These are phyloP conservation scores for Didymella pinodella DNA, from an alignment of 2,329 filamentous ascomycete species.

Conservation along the genomic window DNA sequence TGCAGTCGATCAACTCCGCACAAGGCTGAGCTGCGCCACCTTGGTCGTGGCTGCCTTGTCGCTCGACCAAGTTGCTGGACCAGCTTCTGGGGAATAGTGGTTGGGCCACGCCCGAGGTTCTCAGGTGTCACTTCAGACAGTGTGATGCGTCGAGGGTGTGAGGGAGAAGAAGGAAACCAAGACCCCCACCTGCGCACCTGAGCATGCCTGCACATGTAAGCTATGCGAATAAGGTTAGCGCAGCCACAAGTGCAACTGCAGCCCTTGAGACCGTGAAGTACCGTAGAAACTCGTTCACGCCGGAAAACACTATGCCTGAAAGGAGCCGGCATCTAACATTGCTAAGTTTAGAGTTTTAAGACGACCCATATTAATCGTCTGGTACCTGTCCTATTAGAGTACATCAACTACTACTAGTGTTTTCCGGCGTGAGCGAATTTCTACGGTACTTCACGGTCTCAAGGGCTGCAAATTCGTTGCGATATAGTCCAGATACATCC, in stretches of 20 bases:
- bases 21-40: background rate
- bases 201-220: background rate
- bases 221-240: background rate
- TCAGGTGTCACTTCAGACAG: background rate
- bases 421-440: too few species aligned
- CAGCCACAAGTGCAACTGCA: background rate
- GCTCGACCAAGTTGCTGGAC: background rate
- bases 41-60: background rate
- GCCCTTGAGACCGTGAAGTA: too few species aligned
- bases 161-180: background rate
- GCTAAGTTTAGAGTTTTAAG: too few species aligned
- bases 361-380: too few species aligned
- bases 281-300: too few species aligned
- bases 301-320: too few species aligned
- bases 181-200: background rate
- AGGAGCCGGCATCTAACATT: too few species aligned
- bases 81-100: background rate
- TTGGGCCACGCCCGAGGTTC: background rate
- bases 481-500: background rate
- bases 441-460: too few species aligned
- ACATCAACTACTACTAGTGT: too few species aligned
- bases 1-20: background rate
- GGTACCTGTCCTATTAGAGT: too few species aligned
- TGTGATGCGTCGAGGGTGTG: background rate
- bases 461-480: background rate